These are phyloP conservation scores for Xylariaceae sp. DNA, from an alignment of 2,329 filamentous ascomycete genomes.

Conservation along the genomic window DNA sequence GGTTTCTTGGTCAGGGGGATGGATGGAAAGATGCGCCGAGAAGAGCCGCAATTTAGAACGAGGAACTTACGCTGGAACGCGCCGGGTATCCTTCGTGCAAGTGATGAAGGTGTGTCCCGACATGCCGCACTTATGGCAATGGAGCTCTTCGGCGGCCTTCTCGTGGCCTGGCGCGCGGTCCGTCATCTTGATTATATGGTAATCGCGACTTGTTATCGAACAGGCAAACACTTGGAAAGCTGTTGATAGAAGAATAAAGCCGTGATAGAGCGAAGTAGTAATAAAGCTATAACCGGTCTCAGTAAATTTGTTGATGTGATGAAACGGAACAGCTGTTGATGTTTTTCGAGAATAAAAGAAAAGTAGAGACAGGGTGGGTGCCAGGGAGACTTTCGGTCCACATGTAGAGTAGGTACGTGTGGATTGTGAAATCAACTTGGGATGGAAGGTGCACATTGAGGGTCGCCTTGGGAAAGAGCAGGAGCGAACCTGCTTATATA, in stretches of 20 bases:
- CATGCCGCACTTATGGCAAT: constrained; percentile 34
- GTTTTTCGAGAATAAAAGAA: background rate
- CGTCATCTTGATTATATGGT: constrained; percentile 23
- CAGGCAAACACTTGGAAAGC: background rate
- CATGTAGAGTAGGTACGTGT: background rate
- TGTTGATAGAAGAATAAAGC: background rate
- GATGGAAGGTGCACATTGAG: background rate
- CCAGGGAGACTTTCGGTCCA: background rate
- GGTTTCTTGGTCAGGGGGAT: background rate
- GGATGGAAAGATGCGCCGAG: background rate
- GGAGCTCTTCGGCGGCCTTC: constrained; percentile 26
- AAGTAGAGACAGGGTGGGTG: background rate
- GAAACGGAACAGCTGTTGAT: too few species aligned
- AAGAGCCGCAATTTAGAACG: background rate
- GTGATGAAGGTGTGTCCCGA: constrained; percentile 32
- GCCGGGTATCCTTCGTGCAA: constrained; percentile 32
- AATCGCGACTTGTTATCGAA: background rate
- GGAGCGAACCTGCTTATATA: too few species aligned
- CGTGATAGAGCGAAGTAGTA: background rate
- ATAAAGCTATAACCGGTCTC: too few species aligned
- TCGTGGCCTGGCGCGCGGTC: constrained; percentile 27
- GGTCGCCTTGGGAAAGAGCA: too few species aligned
- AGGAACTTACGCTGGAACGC: constrained; percentile 32
- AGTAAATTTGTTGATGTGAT: too few species aligned
- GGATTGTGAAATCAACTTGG: too few species aligned